phyloP scores from a whole-genome alignment of 2,329 filamentous ascomycete species.

The Diplodia intermedia region DNA sequence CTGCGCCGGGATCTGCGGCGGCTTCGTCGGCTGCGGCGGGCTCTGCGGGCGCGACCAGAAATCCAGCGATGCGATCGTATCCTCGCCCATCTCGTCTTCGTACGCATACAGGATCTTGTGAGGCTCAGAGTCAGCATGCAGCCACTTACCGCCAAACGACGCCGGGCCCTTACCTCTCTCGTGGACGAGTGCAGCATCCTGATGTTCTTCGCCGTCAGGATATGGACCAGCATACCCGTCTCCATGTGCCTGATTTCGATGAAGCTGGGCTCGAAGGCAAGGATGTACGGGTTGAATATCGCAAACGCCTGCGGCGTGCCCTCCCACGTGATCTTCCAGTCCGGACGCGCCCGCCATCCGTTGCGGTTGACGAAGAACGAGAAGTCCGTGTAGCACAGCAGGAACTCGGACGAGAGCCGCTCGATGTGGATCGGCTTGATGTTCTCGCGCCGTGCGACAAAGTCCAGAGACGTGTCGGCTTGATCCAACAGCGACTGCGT shows the following conservation, averaged over 20 bases:
- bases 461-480: conserved; percentile 96
- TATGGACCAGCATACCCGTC: conserved; percentile 87
- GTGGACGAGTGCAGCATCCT: conserved; percentile 97
- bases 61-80: conserved; percentile 92
- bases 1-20: conserved; percentile 30
- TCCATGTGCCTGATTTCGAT: conserved; percentile 97
- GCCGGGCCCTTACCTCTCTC: conserved; percentile 74
- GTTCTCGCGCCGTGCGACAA: conserved; percentile 91
- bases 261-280: conserved; percentile 97
- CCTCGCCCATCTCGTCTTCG: conserved; percentile 92
- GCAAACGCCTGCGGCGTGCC: conserved; percentile 91
- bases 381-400: conserved; percentile 98
- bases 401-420: conserved; percentile 92
- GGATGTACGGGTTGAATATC: conserved; percentile 93
- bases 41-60: conserved; percentile 72
- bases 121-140: conserved; percentile 4
- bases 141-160: neutral
- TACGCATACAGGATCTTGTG: conserved; percentile 93
- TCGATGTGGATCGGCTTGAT: conserved; percentile 97
- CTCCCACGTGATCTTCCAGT: conserved; percentile 99
- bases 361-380: conserved; percentile 99
- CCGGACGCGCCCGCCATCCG: conserved; percentile 92
- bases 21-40: conserved; percentile 26
- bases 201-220: conserved; percentile 95
- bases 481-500: conserved; percentile 96